Conservation (phyloP, 495 filamentous ascomycete species). For the Massariosphaeria phaeospora region DNA sequence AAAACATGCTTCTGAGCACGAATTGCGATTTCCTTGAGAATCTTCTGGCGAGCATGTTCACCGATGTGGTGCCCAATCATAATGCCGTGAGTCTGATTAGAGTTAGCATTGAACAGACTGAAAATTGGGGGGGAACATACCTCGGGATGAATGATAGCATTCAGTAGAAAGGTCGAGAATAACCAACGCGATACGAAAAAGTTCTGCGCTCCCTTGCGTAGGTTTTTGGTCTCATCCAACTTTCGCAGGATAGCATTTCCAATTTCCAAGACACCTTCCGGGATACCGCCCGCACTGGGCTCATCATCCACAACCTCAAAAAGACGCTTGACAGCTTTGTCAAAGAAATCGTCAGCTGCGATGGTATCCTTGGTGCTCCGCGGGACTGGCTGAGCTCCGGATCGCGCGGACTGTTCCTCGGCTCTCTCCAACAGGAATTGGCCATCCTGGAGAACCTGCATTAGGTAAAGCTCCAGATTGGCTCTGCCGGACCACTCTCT, state of each 20-base stretch:
- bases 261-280: constrained; percentile 74
- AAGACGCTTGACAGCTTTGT: constrained; percentile 71
- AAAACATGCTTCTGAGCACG: constrained; percentile 70
- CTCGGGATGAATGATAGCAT: constrained; percentile 85
- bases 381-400: constrained; percentile 60
- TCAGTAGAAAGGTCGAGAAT: constrained; percentile 78
- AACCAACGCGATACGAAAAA: constrained; percentile 89
- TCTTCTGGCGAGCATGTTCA: constrained; percentile 80
- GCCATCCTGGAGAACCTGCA: constrained; percentile 88
- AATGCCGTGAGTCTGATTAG: constrained; percentile 66
- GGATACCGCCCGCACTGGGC: constrained; percentile 70
- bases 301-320: constrained; percentile 80
- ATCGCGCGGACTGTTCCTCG: constrained; percentile 56
- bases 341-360: constrained; percentile 85
- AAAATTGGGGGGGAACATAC: constrained; percentile 43
- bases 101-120: constrained; percentile 33
- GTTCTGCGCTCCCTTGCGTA: constrained; percentile 65
- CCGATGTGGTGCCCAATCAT: constrained; percentile 87
- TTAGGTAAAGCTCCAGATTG: constrained; percentile 87
- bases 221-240: constrained; percentile 62
- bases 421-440: constrained; percentile 79
- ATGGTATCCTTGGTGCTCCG: constrained; percentile 65
- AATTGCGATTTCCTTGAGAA: constrained; percentile 76
- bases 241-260: constrained; percentile 75
- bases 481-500: constrained; percentile 83